Base-by-base conservation (phyloP, 805 yeast genomes). In the Cyberlindnera galapagoensis region DNA sequence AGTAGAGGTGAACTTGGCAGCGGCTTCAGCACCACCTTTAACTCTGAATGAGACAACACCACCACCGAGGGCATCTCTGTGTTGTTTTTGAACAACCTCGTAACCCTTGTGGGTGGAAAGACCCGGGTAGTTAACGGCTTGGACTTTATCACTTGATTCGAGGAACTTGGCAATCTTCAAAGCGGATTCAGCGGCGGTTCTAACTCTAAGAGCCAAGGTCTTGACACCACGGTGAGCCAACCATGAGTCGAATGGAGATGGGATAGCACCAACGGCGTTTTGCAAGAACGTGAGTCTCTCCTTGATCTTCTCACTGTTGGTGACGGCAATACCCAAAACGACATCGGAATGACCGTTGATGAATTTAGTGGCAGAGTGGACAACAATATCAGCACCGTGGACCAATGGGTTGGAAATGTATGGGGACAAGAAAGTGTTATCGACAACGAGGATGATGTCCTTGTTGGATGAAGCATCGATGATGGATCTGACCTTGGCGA, bases 321-420 rank as follows among this genome's bases (percentile, higher is more conserved):
- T 74, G 33, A 82, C 86, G 40, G 82, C 73, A 34, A 82, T 77
- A 49, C 95, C 95, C 66, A 84, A 72, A 31, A 85, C 92, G 15
- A 85, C 94, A 54, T 85, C 95, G 17, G 94, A 82, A 64, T 85
- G 95, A 44, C 95, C 95, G 54, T 84, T 85, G 62, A 85, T 77
- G 67, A 82, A 86, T 62, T 85, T 85, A 52, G 95, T 83, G 40
- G 84, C 94, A 12, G 92, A 81, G 64, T 85, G 95, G 27, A 82
- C 80, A 30, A 85, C 94, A 40, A 84, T 73, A 52, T 85, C 94
- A 34, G 92, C 95, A 46, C 95, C 95, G 46, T 68, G 77, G 42
- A 60, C 64, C 56, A 85, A 70, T 44, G 95, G 95, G 67, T 82
- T 84, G 43, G 87, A 84, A 51, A 84, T 63, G 65, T 84, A 84